Evolutionary conservation across 2,329 filamentous ascomycete species (phyloP), one percentile per base, ranked within the genome.

Genomic region (Ophiostoma ips): DNA sequence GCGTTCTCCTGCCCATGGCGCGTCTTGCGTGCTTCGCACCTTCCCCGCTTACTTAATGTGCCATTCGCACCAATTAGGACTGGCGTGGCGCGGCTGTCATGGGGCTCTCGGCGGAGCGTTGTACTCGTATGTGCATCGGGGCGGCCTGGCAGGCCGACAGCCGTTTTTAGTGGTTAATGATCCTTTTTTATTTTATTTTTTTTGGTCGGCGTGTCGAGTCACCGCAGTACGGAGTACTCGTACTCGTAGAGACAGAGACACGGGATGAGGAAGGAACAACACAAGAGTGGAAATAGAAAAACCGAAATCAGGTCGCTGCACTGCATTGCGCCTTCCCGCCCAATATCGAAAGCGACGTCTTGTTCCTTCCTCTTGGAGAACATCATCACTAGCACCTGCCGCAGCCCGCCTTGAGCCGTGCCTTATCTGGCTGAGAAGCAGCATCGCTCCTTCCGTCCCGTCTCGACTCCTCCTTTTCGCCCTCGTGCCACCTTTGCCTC

Each of bases 401-500:
- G 19, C 38, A 41, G 38, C 24, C 33, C 33, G 33, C 33, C 24
- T 16, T 44, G 28, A 46, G 34, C 49, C 49, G 41, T 50, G 35
- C 49, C 43, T 50, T 50, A 50, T 50, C 43, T 50, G 41, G 48
- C 30, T 35, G 19, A n/a, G 24, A 28, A 40, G 31, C 38, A 40
- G 30, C 37, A 28, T 41, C 21, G 38, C 38, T 41, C 38, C 19
- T 41, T 24, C 38, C 38, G 21, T 21, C 38, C 38, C 33, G 33
- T 5, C 19, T 35, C 33, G 38, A 24, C 38, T 45, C 41, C 41
- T 45, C 24, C 18, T 9, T 21, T 33, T 16, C 15, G 36, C 36
- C 36, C 36, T 38, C 16, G 36, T 45, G 41, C 16, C 38, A 41
- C 28, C 38, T 28, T n/a, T 21, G 38, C 38, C 38, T 41, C 28